Conservation (phyloP, 2,329 filamentous ascomycete species). For the Chrysoporthe austroafricana region DNA sequence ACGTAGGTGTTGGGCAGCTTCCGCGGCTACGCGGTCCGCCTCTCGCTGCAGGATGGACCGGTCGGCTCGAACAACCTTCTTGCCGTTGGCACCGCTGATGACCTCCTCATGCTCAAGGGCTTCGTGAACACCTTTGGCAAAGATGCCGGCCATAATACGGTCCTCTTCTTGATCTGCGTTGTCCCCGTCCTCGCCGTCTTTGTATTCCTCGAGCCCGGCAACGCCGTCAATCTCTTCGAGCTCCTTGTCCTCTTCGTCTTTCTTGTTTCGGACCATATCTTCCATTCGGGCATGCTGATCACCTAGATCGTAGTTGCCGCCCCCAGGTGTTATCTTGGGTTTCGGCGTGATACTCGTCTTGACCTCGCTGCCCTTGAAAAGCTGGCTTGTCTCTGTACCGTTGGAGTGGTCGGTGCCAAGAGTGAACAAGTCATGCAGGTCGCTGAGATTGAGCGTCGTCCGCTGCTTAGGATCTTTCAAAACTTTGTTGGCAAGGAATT, state of each 20-base stretch:
- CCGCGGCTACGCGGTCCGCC: constrained; percentile 76
- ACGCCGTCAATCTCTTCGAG: constrained; percentile 53
- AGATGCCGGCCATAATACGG: constrained; percentile 86
- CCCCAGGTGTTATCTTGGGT: constrained; percentile 26
- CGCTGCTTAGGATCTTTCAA: constrained; percentile 92
- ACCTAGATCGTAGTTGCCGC: constrained; percentile 25
- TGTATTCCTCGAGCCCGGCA: constrained; percentile 66
- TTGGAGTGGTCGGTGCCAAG: constrained; percentile 69
- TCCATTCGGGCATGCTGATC: constrained; percentile 22
- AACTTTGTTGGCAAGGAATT: constrained; percentile 96
- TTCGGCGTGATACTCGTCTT: constrained; percentile 37
- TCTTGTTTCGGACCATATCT: constrained; percentile 22
- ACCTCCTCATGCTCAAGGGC: constrained; percentile 93
- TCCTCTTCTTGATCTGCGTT: constrained; percentile 60
- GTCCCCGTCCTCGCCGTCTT: constrained; percentile 52
- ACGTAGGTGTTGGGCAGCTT: constrained; percentile 77
- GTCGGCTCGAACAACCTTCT: constrained; percentile 72
- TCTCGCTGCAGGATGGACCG: constrained; percentile 79
- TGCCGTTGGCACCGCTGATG: constrained; percentile 72
- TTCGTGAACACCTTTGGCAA: constrained; percentile 85
- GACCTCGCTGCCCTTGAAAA: constrained; percentile 89
- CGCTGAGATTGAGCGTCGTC: constrained; percentile 85
- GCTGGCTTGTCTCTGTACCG: constrained; percentile 78
- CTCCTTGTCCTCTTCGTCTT: constrained; percentile 36
- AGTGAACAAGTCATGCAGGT: constrained; percentile 90